Conservation (phyloP, 352 stramenopile genomes). For the Pythium insidiosum region DNA sequence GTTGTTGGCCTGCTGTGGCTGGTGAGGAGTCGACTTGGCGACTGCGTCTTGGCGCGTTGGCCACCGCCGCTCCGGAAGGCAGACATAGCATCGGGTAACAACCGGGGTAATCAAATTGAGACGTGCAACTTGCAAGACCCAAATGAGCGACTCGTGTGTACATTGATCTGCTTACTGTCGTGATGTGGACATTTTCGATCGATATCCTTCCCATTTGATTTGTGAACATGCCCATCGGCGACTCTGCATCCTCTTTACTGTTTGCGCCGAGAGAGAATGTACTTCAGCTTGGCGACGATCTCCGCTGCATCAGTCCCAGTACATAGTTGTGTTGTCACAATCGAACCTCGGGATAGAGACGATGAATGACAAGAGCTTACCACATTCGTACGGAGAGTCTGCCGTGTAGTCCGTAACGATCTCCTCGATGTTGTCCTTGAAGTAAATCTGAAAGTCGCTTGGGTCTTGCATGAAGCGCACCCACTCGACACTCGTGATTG, state of each 20-base stretch:
- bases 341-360: too few relatives aligned
- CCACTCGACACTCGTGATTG: conserved; percentile 81
- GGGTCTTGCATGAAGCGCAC: conserved; percentile 82
- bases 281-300: conserved; percentile 88
- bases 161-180: neutral
- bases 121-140: conserved; percentile 53
- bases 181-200: neutral
- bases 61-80: neutral
- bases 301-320: conserved; percentile 60
- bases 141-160: neutral
- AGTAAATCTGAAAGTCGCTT: conserved; percentile 86
- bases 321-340: too few relatives aligned
- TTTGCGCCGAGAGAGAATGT: conserved; percentile 78
- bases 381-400: conserved; percentile 84
- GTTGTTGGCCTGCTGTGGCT: too few relatives aligned
- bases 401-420: conserved; percentile 87
- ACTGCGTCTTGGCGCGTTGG: conserved; percentile 8
- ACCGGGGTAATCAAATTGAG: conserved; percentile 50
- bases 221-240: too few relatives aligned
- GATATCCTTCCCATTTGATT: too few relatives aligned
- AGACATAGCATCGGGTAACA: conserved; percentile 9
- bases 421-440: conserved; percentile 83
- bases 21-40: too few relatives aligned
- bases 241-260: too few relatives aligned
- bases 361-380: conserved; percentile 44